These are phyloP conservation scores for Drosera spatulata DNA, from an alignment of 179 eudicot genomes.

Conservation along the genomic window DNA sequence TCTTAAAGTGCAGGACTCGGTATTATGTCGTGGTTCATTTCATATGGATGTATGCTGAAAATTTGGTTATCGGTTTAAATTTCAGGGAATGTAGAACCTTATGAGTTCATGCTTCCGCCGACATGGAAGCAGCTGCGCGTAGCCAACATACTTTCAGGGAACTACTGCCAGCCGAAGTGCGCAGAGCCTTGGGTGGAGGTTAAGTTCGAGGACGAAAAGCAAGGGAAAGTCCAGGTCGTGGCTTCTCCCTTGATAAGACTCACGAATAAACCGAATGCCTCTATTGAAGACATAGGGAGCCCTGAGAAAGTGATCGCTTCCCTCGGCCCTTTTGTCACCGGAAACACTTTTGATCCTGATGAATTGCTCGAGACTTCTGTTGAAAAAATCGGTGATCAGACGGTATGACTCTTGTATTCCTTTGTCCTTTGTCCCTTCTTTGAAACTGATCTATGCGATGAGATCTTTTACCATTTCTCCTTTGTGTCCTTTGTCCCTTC, in stretches of 20 bases:
- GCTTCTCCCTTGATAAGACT: slow-evolving; percentile 92
- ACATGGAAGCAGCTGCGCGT: slow-evolving; percentile 86
- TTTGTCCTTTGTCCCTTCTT: no score
- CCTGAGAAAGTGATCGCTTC: slow-evolving; percentile 93
- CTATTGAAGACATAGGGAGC: slow-evolving; percentile 84
- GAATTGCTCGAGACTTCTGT: slow-evolving; percentile 60
- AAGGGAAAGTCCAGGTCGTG: slow-evolving; percentile 86
- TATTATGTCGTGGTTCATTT: no score
- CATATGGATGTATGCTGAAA: background rate
- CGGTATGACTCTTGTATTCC: slow-evolving; percentile 24
- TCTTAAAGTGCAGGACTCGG: no score
- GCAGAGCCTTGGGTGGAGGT: slow-evolving; percentile 99
- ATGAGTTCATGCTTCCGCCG: slow-evolving; percentile 81
- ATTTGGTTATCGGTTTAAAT: slow-evolving; percentile 26
- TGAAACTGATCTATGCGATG: no score
- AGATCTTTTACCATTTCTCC: no score
- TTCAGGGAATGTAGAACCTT: slow-evolving; percentile 97
- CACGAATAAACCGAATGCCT: slow-evolving; percentile 88
- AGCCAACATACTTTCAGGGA: slow-evolving; percentile 91
- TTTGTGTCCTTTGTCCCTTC: no score
- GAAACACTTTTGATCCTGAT: slow-evolving; percentile 72
- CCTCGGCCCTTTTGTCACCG: slow-evolving; percentile 94
- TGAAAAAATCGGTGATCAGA: slow-evolving; percentile 77
- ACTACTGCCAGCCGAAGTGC: slow-evolving; percentile 96
- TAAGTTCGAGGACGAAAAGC: slow-evolving; percentile 80